Base-by-base conservation (phyloP, 2,329 filamentous ascomycete genomes). In the Leptographium flavum region DNA sequence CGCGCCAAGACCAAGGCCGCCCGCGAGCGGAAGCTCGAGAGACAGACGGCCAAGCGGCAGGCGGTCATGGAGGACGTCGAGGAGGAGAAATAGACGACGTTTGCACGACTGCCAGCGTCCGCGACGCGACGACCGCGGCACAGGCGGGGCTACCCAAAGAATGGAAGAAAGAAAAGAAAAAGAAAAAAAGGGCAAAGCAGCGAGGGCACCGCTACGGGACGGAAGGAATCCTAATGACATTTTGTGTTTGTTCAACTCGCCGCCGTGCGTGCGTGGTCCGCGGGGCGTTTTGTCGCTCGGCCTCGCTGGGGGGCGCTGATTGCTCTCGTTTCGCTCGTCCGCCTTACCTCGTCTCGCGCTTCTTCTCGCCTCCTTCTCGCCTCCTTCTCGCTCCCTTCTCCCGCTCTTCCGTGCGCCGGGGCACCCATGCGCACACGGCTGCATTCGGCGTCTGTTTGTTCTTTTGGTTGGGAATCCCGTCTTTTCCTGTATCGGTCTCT, bases 1-100 rank as follows among this genome's bases (percentile, higher is more conserved):
- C 87, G 92, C 75, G 87, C 87, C 69, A 95, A 94, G 87, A 96
- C 87, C 81, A 96, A 95, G 88, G 92, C 92, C 66, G 92, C 92
- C 62, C 87, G 92, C 74, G 92, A 96, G 83, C 83, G 92, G 77
- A 92, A 92, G 82, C 72, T 81, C 71, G 87, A 94, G 78, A 85
- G 93, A 71, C 78, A 83, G 67, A 69, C 74, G 66, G 81, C 83
- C 69, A 98, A 98, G 90, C 81, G 87, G 69, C 82, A 78, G 64
- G 87, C 86, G 64, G 68, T 93, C 68, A 65, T 83, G 62, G 86
- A 74, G 65, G 87, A 87, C 63, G 76, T 63, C 51, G 72, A 74
- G 61, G 73, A 73, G 62, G 66, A 63, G 58, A 64, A 64, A 61
- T 68, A 64, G 38, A 38, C 23, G 32, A 3, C 15, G 5, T 13